These are phyloP conservation scores for Aureobasidium sp. DNA, from an alignment of 2,329 filamentous ascomycete species.

Conservation along the genomic window DNA sequence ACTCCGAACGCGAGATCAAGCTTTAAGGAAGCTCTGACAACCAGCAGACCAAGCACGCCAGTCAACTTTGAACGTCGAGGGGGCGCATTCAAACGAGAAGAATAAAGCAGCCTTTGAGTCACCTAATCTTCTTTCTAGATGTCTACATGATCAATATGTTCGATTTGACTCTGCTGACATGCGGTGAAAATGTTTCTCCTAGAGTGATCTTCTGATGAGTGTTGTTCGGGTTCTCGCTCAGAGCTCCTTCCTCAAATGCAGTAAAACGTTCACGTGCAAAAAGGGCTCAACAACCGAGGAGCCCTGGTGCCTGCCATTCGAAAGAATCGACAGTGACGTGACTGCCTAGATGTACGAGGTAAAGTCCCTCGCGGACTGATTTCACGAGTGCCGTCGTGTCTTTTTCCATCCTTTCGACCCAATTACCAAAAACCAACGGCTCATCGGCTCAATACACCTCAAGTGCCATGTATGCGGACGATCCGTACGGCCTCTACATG, in stretches of 20 bases:
- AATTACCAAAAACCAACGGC: background rate
- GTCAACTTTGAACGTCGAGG: slow-evolving; percentile 24
- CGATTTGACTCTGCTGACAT: background rate
- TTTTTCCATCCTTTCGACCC: background rate
- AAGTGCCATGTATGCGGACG: background rate
- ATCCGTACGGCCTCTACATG: background rate
- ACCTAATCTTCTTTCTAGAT: background rate
- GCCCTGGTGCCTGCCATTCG: background rate
- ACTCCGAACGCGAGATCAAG: slow-evolving; percentile 29
- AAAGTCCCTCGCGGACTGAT: background rate
- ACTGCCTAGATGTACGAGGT: background rate
- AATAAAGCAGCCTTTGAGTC: slow-evolving; percentile 19
- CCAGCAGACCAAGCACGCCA: slow-evolving; percentile 36
- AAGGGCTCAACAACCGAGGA: background rate
- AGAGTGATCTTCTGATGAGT: background rate
- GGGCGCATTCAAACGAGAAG: slow-evolving; percentile 26
- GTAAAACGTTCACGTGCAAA: background rate
- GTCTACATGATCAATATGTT: background rate
- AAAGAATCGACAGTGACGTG: background rate
- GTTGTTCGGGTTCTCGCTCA: background rate
- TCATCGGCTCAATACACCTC: background rate
- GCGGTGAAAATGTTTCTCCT: background rate
- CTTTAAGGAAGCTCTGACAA: slow-evolving; percentile 43
- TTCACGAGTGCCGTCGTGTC: background rate
- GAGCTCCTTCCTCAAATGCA: background rate